Percentiles rank a stretch among this genome's conserved stretches.
phyloP scores from a whole-genome alignment of 495 filamentous ascomycete genomes.

The Filosporella fistucella region DNA sequence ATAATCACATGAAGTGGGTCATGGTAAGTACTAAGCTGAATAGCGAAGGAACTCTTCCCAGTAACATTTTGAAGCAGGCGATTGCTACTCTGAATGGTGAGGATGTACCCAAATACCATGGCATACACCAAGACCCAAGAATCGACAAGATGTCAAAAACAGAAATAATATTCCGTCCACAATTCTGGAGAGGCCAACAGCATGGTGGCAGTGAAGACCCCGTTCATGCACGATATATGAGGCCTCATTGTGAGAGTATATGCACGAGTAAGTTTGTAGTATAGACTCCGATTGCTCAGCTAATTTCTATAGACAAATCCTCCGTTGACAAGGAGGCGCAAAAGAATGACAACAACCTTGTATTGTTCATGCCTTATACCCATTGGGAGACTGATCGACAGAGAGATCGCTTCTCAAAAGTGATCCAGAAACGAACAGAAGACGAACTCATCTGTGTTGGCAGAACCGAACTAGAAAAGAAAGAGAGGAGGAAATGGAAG shows the following conservation, averaged over 20 bases:
- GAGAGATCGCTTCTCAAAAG: no score
- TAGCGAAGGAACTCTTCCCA: constrained; percentile 16
- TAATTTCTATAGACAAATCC: constrained; percentile 15
- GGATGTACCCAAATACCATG: constrained; percentile 8
- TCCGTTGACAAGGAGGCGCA: constrained; percentile 23
- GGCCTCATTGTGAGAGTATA: constrained; percentile 17
- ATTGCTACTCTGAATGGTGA: constrained; percentile 5
- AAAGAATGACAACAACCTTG: no score
- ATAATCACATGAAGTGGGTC: constrained; percentile 15
- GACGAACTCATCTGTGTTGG: no score
- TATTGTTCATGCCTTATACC: constrained; percentile 70
- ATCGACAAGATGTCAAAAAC: neutral
- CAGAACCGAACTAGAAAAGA: no score
- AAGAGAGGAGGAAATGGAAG: no score
- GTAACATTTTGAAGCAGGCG: constrained; percentile 17
- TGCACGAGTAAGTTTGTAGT: neutral
- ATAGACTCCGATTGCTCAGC: constrained; percentile 21
- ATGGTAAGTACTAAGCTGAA: constrained; percentile 15
- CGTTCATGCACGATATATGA: constrained; percentile 35
- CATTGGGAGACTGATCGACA: constrained; percentile 59
- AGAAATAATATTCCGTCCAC: constrained; percentile 23
- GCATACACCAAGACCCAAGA: neutral
- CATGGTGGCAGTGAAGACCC: constrained; percentile 22
- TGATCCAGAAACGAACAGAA: no score
- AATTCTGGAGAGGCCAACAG: constrained; percentile 29